Conservation (phyloP, 2,329 filamentous ascomycete genomes). For the Mollisia scopiformis region DNA sequence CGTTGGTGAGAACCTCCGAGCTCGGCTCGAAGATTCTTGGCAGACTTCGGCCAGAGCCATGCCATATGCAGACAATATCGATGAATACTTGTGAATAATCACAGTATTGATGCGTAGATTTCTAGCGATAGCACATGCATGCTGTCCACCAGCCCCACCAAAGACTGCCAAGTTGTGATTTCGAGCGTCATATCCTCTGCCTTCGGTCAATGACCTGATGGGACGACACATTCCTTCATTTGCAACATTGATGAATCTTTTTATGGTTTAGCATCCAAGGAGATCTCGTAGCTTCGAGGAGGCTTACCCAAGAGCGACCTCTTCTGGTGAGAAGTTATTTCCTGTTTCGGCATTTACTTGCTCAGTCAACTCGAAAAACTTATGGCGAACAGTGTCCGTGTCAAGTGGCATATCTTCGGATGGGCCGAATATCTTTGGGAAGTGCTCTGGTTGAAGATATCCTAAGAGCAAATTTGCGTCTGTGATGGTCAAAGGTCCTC, state of each 20-base stretch:
- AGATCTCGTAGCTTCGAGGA: not conserved
- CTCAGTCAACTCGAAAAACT: constrained; percentile 74
- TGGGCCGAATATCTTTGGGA: constrained; percentile 63
- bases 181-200: constrained; percentile 85
- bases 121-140: constrained; percentile 80
- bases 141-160: constrained; percentile 89
- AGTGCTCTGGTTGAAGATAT: constrained; percentile 82
- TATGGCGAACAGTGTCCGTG: constrained; percentile 68
- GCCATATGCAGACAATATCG: constrained; percentile 85
- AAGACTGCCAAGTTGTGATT: constrained; percentile 87
- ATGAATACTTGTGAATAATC: constrained; percentile 82
- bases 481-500: constrained; percentile 84
- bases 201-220: constrained; percentile 86
- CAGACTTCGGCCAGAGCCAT: constrained; percentile 92
- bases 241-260: constrained; percentile 78
- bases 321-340: constrained; percentile 66
- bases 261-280: constrained; percentile 1
- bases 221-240: constrained; percentile 90
- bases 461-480: constrained; percentile 88
- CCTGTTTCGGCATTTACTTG: constrained; percentile 66
- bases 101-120: constrained; percentile 83
- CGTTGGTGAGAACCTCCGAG: constrained; percentile 53
- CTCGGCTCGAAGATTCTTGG: constrained; percentile 73
- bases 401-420: constrained; percentile 69
- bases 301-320: constrained; percentile 64